These are phyloP conservation scores for Monilinia aucupariae DNA, from an alignment of 2,329 filamentous ascomycete genomes.

Conservation along the genomic window DNA sequence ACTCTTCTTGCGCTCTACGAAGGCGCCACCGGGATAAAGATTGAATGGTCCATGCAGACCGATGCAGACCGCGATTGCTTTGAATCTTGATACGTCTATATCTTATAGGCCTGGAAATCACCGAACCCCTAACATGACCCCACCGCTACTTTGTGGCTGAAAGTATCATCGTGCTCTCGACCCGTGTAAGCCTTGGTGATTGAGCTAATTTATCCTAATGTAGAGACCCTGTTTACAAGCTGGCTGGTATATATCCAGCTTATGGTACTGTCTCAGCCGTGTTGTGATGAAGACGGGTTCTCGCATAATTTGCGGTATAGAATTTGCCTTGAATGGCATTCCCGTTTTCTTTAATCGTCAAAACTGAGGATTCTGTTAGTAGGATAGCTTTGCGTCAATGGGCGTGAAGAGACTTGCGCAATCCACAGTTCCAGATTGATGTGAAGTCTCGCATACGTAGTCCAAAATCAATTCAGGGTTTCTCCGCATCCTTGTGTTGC, in stretches of 20 bases:
- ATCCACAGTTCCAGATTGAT: neutral
- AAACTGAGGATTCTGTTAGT: neutral
- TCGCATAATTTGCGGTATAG: constrained; percentile 2
- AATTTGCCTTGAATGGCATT: neutral
- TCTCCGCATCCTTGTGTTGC: constrained; percentile 5
- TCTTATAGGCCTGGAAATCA: neutral
- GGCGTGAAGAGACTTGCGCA: neutral
- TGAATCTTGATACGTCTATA: neutral
- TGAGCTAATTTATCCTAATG: neutral
- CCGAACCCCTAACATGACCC: neutral
- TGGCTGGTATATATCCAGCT: neutral
- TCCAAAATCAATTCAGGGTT: neutral
- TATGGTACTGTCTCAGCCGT: constrained; percentile 9
- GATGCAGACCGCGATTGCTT: neutral
- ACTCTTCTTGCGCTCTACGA: neutral
- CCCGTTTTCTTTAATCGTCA: neutral
- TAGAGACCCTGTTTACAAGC: neutral
- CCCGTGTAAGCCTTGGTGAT: neutral
- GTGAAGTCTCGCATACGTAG: neutral
- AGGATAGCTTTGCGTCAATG: neutral
- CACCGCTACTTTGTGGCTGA: neutral
- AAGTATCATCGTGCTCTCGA: neutral
- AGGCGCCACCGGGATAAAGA: neutral
- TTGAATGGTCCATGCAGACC: neutral
- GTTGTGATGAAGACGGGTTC: constrained; percentile 2